Evolutionary conservation across 176 grass and related monocot genomes (phyloP).

Genomic region (Rhynchospora pubera): DNA sequence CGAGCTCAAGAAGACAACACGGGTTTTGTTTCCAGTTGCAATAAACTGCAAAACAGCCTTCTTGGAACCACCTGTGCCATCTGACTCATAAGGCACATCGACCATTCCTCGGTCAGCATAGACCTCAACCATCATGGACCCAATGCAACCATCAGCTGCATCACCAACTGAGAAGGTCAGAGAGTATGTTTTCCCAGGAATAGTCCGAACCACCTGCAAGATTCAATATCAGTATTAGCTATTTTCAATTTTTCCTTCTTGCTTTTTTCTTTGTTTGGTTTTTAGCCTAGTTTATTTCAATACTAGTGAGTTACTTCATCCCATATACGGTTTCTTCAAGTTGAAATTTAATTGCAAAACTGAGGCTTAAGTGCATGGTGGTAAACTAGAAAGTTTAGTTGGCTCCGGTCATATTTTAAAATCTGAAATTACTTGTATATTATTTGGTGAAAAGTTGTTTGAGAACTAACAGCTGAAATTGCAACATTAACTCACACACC

Average conservation of each 20-base stretch:
- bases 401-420: neutral
- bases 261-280: neutral
- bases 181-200: slow-evolving; percentile 43
- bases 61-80: slow-evolving; percentile 60
- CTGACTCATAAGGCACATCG: slow-evolving; percentile 63
- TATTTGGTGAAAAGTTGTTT: neutral
- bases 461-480: neutral
- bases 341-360: neutral
- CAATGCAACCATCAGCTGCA: slow-evolving; percentile 45
- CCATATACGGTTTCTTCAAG: neutral
- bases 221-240: neutral
- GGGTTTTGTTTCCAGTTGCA: slow-evolving; percentile 33
- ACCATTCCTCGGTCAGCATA: slow-evolving; percentile 41
- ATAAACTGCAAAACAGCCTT: slow-evolving; percentile 55
- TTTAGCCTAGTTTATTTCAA: neutral
- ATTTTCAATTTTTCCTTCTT: neutral
- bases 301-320: neutral
- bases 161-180: slow-evolving; percentile 75
- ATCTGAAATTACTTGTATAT: neutral
- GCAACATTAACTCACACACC: neutral
- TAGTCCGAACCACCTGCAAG: slow-evolving; percentile 53
- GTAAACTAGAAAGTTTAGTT: neutral
- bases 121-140: slow-evolving; percentile 55
- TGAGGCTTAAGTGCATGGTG: neutral
- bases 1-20: slow-evolving; percentile 62